A percentile compares a stretch with the other conserved stretches of the same genome.
phyloP scores from a whole-genome alignment of 352 stramenopile species.

The Phytopythium litorale region DNA sequence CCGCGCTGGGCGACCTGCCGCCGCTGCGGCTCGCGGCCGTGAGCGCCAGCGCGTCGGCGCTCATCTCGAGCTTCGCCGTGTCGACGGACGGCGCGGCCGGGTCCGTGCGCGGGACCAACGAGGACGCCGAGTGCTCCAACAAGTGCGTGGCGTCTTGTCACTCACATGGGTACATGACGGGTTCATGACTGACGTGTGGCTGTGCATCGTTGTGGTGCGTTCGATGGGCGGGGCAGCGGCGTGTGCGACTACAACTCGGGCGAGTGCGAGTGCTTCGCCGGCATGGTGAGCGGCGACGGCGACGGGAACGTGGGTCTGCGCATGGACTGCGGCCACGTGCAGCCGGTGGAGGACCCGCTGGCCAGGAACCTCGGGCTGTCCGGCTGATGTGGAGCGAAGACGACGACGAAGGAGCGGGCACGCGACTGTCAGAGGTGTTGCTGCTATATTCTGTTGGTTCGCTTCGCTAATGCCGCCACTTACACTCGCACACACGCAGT shows the following conservation, averaged over 20 bases:
- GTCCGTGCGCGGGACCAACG: constrained; percentile 55
- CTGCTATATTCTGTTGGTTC: constrained; percentile 1
- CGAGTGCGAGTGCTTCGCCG: constrained; percentile 59
- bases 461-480: constrained; percentile 1
- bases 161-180: too few species aligned
- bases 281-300: constrained; percentile 65
- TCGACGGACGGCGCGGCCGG: constrained; percentile 46
- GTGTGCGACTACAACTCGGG: constrained; percentile 56
- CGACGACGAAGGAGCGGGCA: too few species aligned
- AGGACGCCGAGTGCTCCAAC: constrained; percentile 72
- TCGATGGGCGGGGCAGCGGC: constrained; percentile 24
- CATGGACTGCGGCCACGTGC: constrained; percentile 61
- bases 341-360: constrained; percentile 37
- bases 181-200: neutral
- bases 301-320: constrained; percentile 38
- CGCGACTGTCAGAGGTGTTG: neutral
- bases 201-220: neutral
- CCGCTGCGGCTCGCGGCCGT: constrained; percentile 32
- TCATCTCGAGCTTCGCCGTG: constrained; percentile 47
- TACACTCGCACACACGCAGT: neutral
- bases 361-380: constrained; percentile 20
- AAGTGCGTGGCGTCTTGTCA: constrained; percentile 33
- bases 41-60: constrained; percentile 22
- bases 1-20: constrained; percentile 49
- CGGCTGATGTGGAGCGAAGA: constrained; percentile 8